A percentile compares a stretch with the other conserved stretches of the same genome.
These are phyloP conservation scores for Heterobasidion irregulare DNA, from an alignment of 1,284 basidiomycete genomes.

Conservation along the genomic window DNA sequence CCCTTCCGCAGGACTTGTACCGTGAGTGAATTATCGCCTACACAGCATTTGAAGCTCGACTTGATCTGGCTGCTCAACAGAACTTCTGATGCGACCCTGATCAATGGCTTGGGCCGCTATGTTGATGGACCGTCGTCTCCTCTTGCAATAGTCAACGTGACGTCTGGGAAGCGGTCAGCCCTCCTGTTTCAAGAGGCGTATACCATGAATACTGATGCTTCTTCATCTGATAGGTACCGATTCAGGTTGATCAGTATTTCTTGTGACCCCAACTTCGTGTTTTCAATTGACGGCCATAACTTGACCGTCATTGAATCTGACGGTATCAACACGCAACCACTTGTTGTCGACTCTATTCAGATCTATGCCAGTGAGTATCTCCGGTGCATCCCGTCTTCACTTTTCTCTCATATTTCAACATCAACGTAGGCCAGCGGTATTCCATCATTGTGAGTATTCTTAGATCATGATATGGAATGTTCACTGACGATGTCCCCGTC, in stretches of 20 bases:
- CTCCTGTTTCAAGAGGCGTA: background rate
- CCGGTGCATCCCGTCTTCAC: background rate
- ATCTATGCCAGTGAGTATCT: conserved; percentile 23
- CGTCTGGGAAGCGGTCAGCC: conserved; percentile 21
- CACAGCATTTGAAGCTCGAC: background rate
- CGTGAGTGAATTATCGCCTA: background rate
- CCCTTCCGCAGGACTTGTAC: conserved; percentile 6
- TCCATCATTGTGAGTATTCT: conserved; percentile 23
- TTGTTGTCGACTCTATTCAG: conserved; percentile 29
- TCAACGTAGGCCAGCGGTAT: conserved; percentile 23
- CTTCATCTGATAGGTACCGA: conserved; percentile 18
- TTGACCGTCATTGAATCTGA: conserved; percentile 47
- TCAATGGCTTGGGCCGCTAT: conserved; percentile 41
- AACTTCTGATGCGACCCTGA: conserved; percentile 27
- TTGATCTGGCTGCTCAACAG: background rate
- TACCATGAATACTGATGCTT: background rate
- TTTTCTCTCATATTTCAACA: background rate
- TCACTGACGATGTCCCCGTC: background rate
- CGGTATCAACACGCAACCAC: conserved; percentile 31
- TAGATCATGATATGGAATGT: conserved; percentile 1
- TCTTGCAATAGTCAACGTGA: conserved; percentile 26
- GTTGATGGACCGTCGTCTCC: conserved; percentile 21
- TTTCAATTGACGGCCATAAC: conserved; percentile 39
- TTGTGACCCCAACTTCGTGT: conserved; percentile 24
- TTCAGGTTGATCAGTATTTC: conserved; percentile 25